Evolutionary conservation across 2,329 filamentous ascomycete species (phyloP), one percentile per base, ranked within the genome.

Genomic region (Nothophaeocryptopus gaeumannii): DNA sequence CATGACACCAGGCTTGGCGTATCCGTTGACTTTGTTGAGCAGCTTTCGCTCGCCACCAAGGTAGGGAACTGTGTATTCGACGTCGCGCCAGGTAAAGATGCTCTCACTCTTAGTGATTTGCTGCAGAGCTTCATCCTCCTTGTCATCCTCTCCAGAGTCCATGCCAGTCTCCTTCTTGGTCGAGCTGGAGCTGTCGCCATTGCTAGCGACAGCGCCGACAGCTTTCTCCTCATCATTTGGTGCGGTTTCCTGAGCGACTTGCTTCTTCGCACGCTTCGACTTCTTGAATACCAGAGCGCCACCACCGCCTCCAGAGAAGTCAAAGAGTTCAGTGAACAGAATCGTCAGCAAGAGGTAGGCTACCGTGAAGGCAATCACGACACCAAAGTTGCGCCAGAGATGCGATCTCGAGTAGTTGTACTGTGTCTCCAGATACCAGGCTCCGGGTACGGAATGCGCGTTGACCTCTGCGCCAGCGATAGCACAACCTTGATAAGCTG

Each of bases 1-100:
- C 79, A 95, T 84, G 13, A 86, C 71, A 13, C 89, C 88, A 1
- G 89, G 89, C 62, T 89, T 90, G 1, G 83, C 88, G 58, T 88
- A 92, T 1, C 89, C 89, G 50, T 77, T 84, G 51, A 93, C 81
- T 5, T 82, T 77, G 61, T 88, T 85, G 40, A 89, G 72, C 1
- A 88, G 73, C 64, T 82, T 78, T 33, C 80, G 77, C 44, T 81
- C 76, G 39, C 82, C 82, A 5, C 79, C 79, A 36, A 82, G 74
- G 53, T 85, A 85, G 0, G 85, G 85, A 1, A 92, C 85, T 0
- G 81, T 86, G 64, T 89, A 92, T 40, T 84, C 76, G 20, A 89
- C 75, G 58, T 89, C 74, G 34, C 78, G 74, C 83, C 84, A 89
- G 3, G 85, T 89, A 66, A 89, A 89, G 48, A 86, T 75, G 12